phyloP scores from a whole-genome alignment of 1,139 yeast genomes.

The Suhomyces taliae region DNA sequence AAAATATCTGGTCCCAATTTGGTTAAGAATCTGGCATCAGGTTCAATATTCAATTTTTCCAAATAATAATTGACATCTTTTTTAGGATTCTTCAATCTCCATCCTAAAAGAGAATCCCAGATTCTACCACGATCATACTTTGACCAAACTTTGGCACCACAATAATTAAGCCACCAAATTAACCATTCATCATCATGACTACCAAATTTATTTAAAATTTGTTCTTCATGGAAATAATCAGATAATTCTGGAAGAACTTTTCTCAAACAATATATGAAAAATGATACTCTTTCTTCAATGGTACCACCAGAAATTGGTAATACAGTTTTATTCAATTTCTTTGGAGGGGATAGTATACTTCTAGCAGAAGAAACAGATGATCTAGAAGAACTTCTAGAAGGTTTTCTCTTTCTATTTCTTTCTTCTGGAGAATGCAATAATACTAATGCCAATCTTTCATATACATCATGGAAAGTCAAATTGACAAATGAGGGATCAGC shows the following conservation, averaged over 20 bases:
- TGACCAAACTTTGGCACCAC: constrained; percentile 88
- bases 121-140: constrained; percentile 79
- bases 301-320: constrained; percentile 65
- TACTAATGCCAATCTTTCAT: constrained; percentile 74
- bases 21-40: constrained; percentile 19
- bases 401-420: constrained; percentile 8
- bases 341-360: constrained; percentile 4
- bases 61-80: constrained; percentile 33
- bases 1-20: constrained; percentile 48
- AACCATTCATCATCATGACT: constrained; percentile 84
- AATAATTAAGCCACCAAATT: constrained; percentile 91
- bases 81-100: constrained; percentile 54
- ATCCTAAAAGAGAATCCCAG: constrained; percentile 86
- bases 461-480: constrained; percentile 65
- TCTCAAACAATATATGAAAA: constrained; percentile 67
- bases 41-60: constrained; percentile 30
- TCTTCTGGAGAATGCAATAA: constrained; percentile 69
- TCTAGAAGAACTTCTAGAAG: constrained; percentile 2
- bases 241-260: constrained; percentile 74
- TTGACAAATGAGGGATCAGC: constrained; percentile 27
- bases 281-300: constrained; percentile 66
- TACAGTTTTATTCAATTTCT: constrained; percentile 33
- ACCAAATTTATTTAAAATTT: constrained; percentile 60
- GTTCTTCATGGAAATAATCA: constrained; percentile 78
- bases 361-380: constrained; percentile 6